Evolutionary conservation across 306 rosid species (phyloP), one percentile per base, ranked within the genome.

Genomic region (Lupinus albus): DNA sequence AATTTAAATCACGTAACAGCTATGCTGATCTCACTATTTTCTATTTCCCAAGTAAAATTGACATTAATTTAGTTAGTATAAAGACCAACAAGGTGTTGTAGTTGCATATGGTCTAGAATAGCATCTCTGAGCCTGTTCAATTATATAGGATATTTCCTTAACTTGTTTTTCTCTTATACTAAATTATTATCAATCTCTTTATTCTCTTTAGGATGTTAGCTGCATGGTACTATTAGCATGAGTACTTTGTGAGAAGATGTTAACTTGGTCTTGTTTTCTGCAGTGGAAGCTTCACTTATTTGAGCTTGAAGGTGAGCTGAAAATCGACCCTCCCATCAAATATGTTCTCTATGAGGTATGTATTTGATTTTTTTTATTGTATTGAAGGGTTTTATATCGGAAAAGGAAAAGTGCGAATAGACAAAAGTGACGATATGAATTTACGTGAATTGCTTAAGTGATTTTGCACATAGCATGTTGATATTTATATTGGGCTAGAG

Each of bases 231-330:
- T 59, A 5, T 41, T 42, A 13, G 20, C 57, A 39, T 35, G 18
- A 44, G n/a, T 48, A 13, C 53, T 63, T 72, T 42, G 52, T 72
- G 5, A 13, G 63, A 61, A 74, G 41, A 52, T 54, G 3, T 58
- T 9, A 56, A 10, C 16, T 28, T 47, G 15, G 16, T 54, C 48
- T 49, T 77, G 25, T 47, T 67, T 49, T 32, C 11, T 39, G 56
- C 88, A 94, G 99, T 94, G 99, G 99, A 94, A 94, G 58, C 99
- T 94, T 77, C 99, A 94, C 82, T 79, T 94, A 79, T 94, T 86
- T 28, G 99, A 94, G 89, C 96, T 90, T 41, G 99, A 94, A 68
- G 79, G 67, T 77, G 95, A 94, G 81, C 21, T 86, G 88, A 94
- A 88, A 82, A 82, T 68, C 50, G 89, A 85, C 12, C 94, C 94